phyloP scores from a whole-genome alignment of 164 flowering plant genomes.

The Magnolia changhungtana region DNA sequence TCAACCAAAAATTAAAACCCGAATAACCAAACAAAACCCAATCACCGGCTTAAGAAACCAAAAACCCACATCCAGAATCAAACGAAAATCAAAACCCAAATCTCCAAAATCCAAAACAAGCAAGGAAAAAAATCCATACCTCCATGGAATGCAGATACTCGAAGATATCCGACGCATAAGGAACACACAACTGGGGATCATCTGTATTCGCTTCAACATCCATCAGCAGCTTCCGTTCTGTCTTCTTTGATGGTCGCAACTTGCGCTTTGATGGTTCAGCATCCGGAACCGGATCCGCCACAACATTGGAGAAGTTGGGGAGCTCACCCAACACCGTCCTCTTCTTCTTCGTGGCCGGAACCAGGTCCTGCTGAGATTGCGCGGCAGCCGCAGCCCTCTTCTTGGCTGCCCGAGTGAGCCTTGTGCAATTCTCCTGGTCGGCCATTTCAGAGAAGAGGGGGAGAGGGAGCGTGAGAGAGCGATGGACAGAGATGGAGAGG shows the following conservation, averaged over 20 bases:
- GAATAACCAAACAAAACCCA: background rate
- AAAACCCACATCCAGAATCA: constrained; percentile 3
- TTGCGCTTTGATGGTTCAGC: constrained; percentile 2
- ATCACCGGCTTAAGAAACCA: background rate
- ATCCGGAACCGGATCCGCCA: constrained; percentile 6
- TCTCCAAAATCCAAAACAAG: background rate
- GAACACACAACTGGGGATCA: constrained; percentile 28
- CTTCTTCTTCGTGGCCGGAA: constrained; percentile 23
- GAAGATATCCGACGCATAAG: constrained; percentile 36
- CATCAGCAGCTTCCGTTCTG: background rate
- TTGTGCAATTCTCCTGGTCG: constrained; percentile 30
- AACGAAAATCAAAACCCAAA: constrained; percentile 2
- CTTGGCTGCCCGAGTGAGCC: constrained; percentile 30
- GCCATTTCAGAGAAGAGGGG: constrained; percentile 16
- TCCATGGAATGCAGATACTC: constrained; percentile 50
- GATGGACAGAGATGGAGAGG: background rate
- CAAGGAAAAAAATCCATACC: constrained; percentile 25
- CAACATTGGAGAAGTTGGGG: constrained; percentile 25
- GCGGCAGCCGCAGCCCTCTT: constrained; percentile 30
- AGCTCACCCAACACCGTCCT: constrained; percentile 53
- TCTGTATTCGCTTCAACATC: constrained; percentile 8
- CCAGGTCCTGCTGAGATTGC: background rate
- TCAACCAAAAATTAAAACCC: no score
- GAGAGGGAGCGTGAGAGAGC: background rate
- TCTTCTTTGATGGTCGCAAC: constrained; percentile 12